A percentile compares a stretch with the other conserved stretches of the same genome.
Evolutionary conservation across 2,329 filamentous ascomycete species (phyloP).

Genomic region (Aureobasidium lini): DNA sequence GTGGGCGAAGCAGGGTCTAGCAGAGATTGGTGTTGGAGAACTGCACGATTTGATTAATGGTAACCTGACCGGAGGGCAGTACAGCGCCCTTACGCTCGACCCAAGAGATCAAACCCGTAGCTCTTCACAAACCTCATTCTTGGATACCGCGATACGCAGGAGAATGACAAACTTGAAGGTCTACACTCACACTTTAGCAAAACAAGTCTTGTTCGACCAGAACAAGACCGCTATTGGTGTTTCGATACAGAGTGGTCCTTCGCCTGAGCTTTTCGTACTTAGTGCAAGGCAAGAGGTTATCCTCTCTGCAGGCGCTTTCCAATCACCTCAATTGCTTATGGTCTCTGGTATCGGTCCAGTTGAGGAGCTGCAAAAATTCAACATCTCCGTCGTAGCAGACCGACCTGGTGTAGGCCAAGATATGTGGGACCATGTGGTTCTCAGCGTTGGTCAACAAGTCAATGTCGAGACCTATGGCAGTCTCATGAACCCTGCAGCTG

Average conservation of each 20-base stretch:
- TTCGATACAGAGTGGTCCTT: constrained; percentile 21
- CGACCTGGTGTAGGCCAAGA: constrained; percentile 26
- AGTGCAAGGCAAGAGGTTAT: constrained; percentile 30
- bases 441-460: constrained; percentile 26
- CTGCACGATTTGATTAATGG: constrained; percentile 18
- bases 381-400: constrained; percentile 24
- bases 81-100: constrained; percentile 21
- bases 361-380: constrained; percentile 26
- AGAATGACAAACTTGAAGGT: constrained; percentile 20
- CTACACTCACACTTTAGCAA: constrained; percentile 22
- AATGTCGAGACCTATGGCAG: constrained; percentile 17
- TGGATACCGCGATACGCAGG: constrained; percentile 19
- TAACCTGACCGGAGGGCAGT: constrained; percentile 17
- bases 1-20: constrained; percentile 23
- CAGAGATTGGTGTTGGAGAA: constrained; percentile 25
- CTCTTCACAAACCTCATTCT: constrained; percentile 24
- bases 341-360: constrained; percentile 25
- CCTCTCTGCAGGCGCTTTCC: constrained; percentile 24
- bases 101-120: constrained; percentile 16
- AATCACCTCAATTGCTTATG: constrained; percentile 18
- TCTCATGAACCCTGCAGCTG: constrained; percentile 12
- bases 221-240: constrained; percentile 20
- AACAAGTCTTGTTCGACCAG: constrained; percentile 27
- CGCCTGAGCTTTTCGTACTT: constrained; percentile 29
- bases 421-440: constrained; percentile 28